These are phyloP conservation scores for Echinosophora koreensis DNA, from an alignment of 306 rosid genomes.

Conservation along the genomic window DNA sequence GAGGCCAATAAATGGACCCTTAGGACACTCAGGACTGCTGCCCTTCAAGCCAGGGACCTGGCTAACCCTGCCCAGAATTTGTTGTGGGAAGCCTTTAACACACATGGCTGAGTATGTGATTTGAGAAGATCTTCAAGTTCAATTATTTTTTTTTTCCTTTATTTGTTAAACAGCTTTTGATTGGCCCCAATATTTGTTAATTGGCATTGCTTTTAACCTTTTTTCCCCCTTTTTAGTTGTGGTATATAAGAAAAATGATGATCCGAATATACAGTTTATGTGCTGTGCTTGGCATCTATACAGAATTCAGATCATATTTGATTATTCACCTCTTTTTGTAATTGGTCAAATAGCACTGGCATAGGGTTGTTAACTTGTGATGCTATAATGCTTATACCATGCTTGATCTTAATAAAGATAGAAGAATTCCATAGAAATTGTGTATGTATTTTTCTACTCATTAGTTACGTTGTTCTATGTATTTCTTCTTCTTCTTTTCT, in stretches of 20 bases:
- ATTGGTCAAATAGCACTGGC: background rate
- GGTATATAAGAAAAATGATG: background rate
- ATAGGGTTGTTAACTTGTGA: background rate
- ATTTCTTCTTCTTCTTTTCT: background rate
- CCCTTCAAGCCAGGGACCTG: constrained; percentile 59
- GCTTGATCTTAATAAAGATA: background rate
- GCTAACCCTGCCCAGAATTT: constrained; percentile 56
- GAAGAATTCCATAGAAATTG: background rate
- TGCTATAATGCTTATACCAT: background rate
- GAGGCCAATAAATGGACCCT: constrained; percentile 70
- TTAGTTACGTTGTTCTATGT: background rate
- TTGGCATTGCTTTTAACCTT: background rate
- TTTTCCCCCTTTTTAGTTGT: background rate
- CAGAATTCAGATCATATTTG: constrained; percentile 17
- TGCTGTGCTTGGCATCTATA: background rate
- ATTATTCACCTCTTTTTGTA: background rate
- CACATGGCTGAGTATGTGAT: constrained; percentile 63
- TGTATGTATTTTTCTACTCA: background rate
- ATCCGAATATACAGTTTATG: background rate
- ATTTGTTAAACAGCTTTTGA: background rate
- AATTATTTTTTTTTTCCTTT: background rate
- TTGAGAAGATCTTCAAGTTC: background rate
- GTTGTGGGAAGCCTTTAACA: constrained; percentile 80
- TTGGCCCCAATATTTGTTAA: background rate
- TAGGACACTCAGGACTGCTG: constrained; percentile 66